Evolutionary conservation across 495 filamentous ascomycete genomes (phyloP).

Genomic region (Xylaria sp.): DNA sequence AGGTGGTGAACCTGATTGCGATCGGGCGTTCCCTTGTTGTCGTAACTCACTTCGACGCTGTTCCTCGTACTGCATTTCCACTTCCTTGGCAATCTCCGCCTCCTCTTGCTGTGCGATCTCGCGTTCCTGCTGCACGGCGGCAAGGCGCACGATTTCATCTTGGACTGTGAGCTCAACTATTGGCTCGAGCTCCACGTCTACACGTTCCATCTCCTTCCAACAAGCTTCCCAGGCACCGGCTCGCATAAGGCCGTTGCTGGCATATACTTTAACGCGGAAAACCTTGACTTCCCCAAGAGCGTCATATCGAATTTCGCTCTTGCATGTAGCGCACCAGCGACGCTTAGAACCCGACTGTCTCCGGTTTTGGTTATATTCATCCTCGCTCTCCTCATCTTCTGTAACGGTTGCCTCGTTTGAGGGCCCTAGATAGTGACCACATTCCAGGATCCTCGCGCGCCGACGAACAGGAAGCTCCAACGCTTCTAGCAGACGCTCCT

Average conservation of each 20-base stretch:
- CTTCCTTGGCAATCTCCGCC: slow-evolving; percentile 39
- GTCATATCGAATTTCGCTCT: slow-evolving; percentile 57
- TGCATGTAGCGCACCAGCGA: slow-evolving; percentile 68
- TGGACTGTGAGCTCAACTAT: slow-evolving; percentile 52
- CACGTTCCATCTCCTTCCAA: slow-evolving; percentile 97
- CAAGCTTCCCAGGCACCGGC: slow-evolving; percentile 91
- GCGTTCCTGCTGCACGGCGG: slow-evolving; percentile 43
- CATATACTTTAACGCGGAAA: slow-evolving; percentile 89
- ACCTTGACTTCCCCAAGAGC: slow-evolving; percentile 57
- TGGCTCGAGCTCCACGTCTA: slow-evolving; percentile 89
- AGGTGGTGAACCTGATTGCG: slow-evolving; percentile 26
- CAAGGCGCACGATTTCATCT: slow-evolving; percentile 54
- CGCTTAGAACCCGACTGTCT: slow-evolving; percentile 45
- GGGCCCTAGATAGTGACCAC: slow-evolving; percentile 73
- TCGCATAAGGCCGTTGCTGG: slow-evolving; percentile 91
- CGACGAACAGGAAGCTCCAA: slow-evolving; percentile 72
- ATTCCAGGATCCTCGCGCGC: slow-evolving; percentile 73
- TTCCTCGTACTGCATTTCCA: slow-evolving; percentile 36
- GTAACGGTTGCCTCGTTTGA: slow-evolving; percentile 49
- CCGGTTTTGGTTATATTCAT: slow-evolving; percentile 49
- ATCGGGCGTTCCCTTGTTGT: slow-evolving; percentile 19
- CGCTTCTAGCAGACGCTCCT: slow-evolving; percentile 89
- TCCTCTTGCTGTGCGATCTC: slow-evolving; percentile 42
- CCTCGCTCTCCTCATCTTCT: slow-evolving; percentile 57
- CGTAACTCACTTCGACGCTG: slow-evolving; percentile 28